Evolutionary conservation across 2,329 filamentous ascomycete species (phyloP).

Genomic region (Beauveria bassiana): DNA sequence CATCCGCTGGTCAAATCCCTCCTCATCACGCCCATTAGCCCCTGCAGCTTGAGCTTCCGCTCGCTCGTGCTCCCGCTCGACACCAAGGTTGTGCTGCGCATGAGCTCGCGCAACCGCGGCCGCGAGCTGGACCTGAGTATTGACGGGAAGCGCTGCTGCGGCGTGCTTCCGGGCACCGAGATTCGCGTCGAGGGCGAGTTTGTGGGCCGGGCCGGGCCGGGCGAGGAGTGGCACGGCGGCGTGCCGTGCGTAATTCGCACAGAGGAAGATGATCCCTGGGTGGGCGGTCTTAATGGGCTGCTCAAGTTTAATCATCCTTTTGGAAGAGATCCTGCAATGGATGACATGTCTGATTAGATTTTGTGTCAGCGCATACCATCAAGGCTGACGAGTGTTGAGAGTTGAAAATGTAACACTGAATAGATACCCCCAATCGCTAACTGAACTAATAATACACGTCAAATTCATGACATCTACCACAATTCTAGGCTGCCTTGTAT

Average conservation of each 20-base stretch:
- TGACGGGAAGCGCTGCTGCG: conserved; percentile 63
- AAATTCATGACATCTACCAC: too few species aligned
- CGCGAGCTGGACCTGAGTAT: conserved; percentile 72
- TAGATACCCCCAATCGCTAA: conserved; percentile 7
- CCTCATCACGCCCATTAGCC: conserved; percentile 88
- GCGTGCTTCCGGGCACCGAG: conserved; percentile 69
- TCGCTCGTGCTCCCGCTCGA: conserved; percentile 84
- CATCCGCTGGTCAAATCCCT: conserved; percentile 86
- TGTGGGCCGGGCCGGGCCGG: conserved; percentile 42
- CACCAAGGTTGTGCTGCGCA: conserved; percentile 70
- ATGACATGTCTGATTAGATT: conserved; percentile 22
- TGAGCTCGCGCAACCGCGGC: conserved; percentile 74
- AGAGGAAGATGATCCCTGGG: conserved; percentile 85
- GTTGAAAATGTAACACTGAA: not conserved
- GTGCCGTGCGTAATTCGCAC: conserved; percentile 83
- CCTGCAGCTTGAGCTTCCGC: conserved; percentile 83
- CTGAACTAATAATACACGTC: not conserved
- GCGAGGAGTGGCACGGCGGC: conserved; percentile 59
- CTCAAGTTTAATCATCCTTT: conserved; percentile 98
- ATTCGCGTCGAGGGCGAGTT: conserved; percentile 83
- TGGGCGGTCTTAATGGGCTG: conserved; percentile 84
- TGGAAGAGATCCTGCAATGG: conserved; percentile 41
- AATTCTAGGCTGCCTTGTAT: too few species aligned
- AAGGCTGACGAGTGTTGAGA: not conserved
- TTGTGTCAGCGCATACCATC: not conserved